These are phyloP conservation scores for Aspergillus floridensis DNA, from an alignment of 2,329 filamentous ascomycete genomes.

Conservation along the genomic window DNA sequence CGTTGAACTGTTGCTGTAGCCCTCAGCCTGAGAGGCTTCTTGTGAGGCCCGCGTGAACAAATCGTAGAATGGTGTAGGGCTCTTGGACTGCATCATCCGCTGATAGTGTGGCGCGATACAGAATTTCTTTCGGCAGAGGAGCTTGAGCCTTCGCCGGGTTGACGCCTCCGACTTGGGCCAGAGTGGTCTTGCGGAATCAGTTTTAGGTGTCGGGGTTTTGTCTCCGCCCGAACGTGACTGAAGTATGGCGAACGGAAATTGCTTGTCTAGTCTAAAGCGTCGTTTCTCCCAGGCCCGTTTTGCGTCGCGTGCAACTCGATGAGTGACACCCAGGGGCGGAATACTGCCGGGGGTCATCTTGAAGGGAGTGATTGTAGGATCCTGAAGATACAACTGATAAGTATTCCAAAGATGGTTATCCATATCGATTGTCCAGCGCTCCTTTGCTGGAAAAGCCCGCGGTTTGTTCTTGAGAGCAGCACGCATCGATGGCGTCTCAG, in stretches of 20 bases:
- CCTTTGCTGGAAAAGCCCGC: constrained; percentile 24
- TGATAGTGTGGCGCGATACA: constrained; percentile 64
- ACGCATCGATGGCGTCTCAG: constrained; percentile 39
- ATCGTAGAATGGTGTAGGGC: constrained; percentile 57
- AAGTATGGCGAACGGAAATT: constrained; percentile 13
- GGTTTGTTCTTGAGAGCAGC: constrained; percentile 28
- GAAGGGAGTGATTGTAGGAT: constrained; percentile 65
- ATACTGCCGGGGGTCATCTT: constrained; percentile 64
- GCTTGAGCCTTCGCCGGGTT: constrained; percentile 57
- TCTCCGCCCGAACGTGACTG: constrained; percentile 47
- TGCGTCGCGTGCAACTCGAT: constrained; percentile 61
- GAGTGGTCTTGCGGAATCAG: constrained; percentile 33
- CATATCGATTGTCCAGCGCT: constrained; percentile 60
- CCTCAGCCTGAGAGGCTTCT: constrained; percentile 24
- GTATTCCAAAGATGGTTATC: constrained; percentile 66
- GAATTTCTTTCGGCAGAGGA: constrained; percentile 60
- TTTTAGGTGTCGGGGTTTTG: constrained; percentile 46
- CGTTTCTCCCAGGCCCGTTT: constrained; percentile 58
- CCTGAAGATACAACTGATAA: constrained; percentile 64
- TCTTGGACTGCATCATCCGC: constrained; percentile 58
- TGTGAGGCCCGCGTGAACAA: constrained; percentile 33
- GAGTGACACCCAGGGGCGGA: constrained; percentile 63
- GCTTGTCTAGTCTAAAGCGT: constrained; percentile 31
- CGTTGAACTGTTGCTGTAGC: constrained; percentile 25
- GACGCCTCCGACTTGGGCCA: constrained; percentile 60